Conservation (phyloP, 805 yeast species). For the Starmerella apicola region DNA sequence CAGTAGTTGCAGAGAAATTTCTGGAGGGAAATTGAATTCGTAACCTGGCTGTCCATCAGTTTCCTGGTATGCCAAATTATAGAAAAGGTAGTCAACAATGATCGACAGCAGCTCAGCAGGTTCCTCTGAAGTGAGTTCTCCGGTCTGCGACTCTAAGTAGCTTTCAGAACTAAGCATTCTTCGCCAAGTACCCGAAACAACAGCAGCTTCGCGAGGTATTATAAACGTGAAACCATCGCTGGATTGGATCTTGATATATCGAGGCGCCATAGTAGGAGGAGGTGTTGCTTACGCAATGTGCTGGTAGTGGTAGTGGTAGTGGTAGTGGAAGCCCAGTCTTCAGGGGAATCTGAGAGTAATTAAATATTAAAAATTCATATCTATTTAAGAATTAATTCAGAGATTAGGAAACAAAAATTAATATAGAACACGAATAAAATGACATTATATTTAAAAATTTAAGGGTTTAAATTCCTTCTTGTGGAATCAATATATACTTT, state of each 20-base stretch:
- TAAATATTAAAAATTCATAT: too few relatives aligned
- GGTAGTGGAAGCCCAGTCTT: too few relatives aligned
- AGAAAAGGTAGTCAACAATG: constrained; percentile 74
- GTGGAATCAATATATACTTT: not conserved
- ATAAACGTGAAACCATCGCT: constrained; percentile 55
- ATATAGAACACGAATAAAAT: not conserved
- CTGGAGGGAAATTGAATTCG: constrained; percentile 80
- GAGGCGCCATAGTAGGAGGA: constrained; percentile 25
- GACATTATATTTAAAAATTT: too few relatives aligned
- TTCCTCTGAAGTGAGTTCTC: constrained; percentile 42
- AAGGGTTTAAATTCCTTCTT: not conserved
- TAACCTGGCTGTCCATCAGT: constrained; percentile 21
- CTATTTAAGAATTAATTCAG: too few relatives aligned
- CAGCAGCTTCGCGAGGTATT: constrained; percentile 61
- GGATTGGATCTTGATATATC: constrained; percentile 55
- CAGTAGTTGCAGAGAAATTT: constrained; percentile 77
- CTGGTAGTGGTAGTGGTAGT: too few relatives aligned
- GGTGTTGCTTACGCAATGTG: too few relatives aligned
- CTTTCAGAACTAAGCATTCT: constrained; percentile 38
- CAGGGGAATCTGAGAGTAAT: too few relatives aligned
- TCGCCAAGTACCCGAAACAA: constrained; percentile 51
- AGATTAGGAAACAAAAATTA: too few relatives aligned
- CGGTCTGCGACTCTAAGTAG: constrained; percentile 49
- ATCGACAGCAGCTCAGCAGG: constrained; percentile 62
- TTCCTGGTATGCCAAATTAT: constrained; percentile 49